Conservation (phyloP, 371 early-diverging fungal genomes). For the Mortierella sp. region DNA sequence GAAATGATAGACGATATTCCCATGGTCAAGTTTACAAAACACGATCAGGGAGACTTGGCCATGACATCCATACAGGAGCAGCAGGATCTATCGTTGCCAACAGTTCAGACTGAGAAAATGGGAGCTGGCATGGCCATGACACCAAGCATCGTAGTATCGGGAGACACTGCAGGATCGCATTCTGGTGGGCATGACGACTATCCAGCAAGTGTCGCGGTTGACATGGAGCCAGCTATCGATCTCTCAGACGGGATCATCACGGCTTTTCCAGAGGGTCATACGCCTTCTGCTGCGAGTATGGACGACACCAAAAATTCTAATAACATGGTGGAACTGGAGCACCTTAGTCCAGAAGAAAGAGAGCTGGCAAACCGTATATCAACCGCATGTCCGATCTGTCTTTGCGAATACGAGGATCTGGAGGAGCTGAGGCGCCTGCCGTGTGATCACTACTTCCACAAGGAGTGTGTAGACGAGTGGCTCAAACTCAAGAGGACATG, state of each 20-base stretch:
- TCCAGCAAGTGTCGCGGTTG: slow-evolving; percentile 1
- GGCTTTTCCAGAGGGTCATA: neutral
- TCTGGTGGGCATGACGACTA: neutral
- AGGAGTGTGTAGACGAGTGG: slow-evolving; percentile 90
- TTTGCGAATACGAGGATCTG: slow-evolving; percentile 74
- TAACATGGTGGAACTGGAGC: slow-evolving; percentile 8
- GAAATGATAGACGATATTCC: slow-evolving; percentile 48
- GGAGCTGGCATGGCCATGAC: neutral
- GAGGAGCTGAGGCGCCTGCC: slow-evolving; percentile 71
- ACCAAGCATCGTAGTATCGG: slow-evolving; percentile 34
- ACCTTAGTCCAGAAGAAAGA: slow-evolving; percentile 11
- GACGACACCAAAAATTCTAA: neutral
- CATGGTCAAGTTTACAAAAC: slow-evolving; percentile 35
- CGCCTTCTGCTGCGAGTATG: neutral
- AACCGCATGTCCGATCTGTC: slow-evolving; percentile 69
- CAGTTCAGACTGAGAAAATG: neutral
- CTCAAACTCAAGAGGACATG: slow-evolving; percentile 61
- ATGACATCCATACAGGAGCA: neutral
- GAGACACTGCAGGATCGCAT: slow-evolving; percentile 1
- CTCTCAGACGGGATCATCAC: neutral
- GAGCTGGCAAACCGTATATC: slow-evolving; percentile 11
- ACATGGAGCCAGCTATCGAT: slow-evolving; percentile 7
- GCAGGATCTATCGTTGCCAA: neutral
- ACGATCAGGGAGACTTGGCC: neutral
- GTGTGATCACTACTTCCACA: slow-evolving; percentile 88